These are phyloP conservation scores for Salisapilia sapeloensis DNA, from an alignment of 352 stramenopile species.

Conservation along the genomic window DNA sequence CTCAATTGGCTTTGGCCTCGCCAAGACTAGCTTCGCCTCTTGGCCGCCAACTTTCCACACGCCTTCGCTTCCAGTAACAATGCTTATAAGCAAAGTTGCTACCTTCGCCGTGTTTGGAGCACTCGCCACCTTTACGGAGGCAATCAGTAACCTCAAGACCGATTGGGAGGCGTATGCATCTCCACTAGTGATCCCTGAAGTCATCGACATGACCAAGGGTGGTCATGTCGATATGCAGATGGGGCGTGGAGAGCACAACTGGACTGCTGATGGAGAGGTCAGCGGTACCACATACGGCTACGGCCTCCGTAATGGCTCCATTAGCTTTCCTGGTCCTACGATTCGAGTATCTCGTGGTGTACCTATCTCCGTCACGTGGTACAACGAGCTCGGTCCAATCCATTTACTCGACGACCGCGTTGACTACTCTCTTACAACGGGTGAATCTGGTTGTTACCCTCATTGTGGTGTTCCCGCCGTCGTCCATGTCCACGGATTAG, in stretches of 20 bases:
- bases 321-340: constrained; percentile 13
- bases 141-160: constrained; percentile 14
- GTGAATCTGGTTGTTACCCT: constrained; percentile 40
- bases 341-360: constrained; percentile 14
- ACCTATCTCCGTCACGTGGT: constrained; percentile 13
- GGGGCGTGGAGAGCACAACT: constrained; percentile 9
- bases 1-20: too few species aligned
- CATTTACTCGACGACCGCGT: constrained; percentile 34
- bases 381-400: constrained; percentile 21
- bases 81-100: too few species aligned
- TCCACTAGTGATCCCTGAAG: constrained; percentile 12
- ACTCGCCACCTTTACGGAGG: constrained; percentile 2
- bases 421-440: constrained; percentile 17
- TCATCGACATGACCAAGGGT: constrained; percentile 18
- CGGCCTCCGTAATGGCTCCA: constrained; percentile 7
- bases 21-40: too few species aligned
- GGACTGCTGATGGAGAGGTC: constrained; percentile 8
- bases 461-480: constrained; percentile 43
- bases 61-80: too few species aligned
- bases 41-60: too few species aligned
- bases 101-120: too few species aligned
- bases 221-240: constrained; percentile 18
- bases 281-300: constrained; percentile 12
- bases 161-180: constrained; percentile 16
- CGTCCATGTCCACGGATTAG: constrained; percentile 43